Conservation (phyloP, 2,329 filamentous ascomycete genomes). For the Colletotrichum trifolii region DNA sequence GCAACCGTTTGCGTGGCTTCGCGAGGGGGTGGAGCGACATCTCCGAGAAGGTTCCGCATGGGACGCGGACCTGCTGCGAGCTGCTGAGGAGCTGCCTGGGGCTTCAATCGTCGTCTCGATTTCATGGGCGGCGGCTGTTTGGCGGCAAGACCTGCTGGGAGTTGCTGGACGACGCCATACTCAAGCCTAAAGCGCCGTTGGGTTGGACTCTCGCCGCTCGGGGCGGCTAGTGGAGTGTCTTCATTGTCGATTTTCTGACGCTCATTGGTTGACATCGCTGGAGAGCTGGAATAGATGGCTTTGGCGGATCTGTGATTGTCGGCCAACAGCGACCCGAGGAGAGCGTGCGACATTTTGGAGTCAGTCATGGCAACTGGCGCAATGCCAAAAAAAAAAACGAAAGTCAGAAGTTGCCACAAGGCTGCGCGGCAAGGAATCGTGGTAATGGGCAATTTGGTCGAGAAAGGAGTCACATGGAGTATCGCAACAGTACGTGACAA, state of each 20-base stretch:
- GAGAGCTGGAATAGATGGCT: conserved; percentile 50
- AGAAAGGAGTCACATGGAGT: too few species aligned
- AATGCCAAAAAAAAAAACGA: not conserved
- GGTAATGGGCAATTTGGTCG: too few species aligned
- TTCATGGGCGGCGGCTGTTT: conserved; percentile 71
- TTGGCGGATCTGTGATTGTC: conserved; percentile 55
- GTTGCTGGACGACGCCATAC: conserved; percentile 80
- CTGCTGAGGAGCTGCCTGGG: conserved; percentile 15
- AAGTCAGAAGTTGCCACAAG: too few species aligned
- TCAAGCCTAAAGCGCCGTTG: conserved; percentile 72
- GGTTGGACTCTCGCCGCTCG: conserved; percentile 35
- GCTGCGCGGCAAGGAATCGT: too few species aligned
- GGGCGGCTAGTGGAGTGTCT: not conserved
- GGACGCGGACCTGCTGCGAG: conserved; percentile 61
- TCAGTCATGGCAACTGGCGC: conserved; percentile 45
- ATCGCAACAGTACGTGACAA: too few species aligned
- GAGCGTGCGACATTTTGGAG: conserved; percentile 38
- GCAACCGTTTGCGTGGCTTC: too few species aligned
- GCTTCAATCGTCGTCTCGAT: conserved; percentile 45
- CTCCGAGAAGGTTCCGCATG: conserved; percentile 51
- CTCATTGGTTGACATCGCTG: conserved; percentile 41
- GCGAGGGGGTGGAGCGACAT: too few species aligned
- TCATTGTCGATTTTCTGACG: conserved; percentile 46
- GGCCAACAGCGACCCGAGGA: conserved; percentile 51
- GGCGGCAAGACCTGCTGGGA: conserved; percentile 81